Evolutionary conservation across 2,329 filamentous ascomycete species (phyloP), one percentile per base, ranked within the genome.

Genomic region (Dactylonectria estremocensis): DNA sequence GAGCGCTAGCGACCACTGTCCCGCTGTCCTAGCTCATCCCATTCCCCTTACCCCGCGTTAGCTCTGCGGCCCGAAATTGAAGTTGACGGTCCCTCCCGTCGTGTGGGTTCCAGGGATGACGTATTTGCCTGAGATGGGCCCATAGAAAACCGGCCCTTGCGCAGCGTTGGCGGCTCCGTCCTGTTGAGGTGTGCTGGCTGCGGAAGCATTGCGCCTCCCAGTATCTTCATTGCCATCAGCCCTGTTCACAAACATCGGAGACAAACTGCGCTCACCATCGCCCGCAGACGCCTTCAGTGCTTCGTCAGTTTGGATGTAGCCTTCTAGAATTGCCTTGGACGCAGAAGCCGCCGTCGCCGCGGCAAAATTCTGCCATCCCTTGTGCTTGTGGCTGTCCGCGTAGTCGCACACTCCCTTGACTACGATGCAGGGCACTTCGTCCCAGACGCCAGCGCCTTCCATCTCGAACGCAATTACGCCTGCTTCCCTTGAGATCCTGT

Each of bases 391-490:
- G 24, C 24, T 28, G 24, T 28, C 24, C 24, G 24, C 24, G 24
- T 28, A 28, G 24, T 28, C 24, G 24, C 24, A 28, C 24, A 28
- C 24, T 28, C 24, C 24, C 24, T 28, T 28, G 24, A 28, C 24
- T 7, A 28, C 24, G 24, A 28, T 28, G 24, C 24, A 28, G 24
- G 24, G 24, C 24, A 28, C 24, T 18, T 61, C 37, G 18, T 64
- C 60, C 60, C 60, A 64, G 6, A 46, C 56, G 3, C 65, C 65
- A 16, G 60, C 60, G 8, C 65, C 65, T 61, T 67, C 60, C 55
- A 67, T 67, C 45, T 67, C 55, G 22, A 67, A 67, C 11, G 60
- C 65, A 40, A 64, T 56, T 13, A 67, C 16, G 7, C 46, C 37
- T 16, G 46, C 16, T 7, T 24, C 18, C 18, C 24, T 24, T 6